These are phyloP conservation scores for Triticum timopheevii DNA, from an alignment of 176 grass and related monocot species.

Conservation along the genomic window DNA sequence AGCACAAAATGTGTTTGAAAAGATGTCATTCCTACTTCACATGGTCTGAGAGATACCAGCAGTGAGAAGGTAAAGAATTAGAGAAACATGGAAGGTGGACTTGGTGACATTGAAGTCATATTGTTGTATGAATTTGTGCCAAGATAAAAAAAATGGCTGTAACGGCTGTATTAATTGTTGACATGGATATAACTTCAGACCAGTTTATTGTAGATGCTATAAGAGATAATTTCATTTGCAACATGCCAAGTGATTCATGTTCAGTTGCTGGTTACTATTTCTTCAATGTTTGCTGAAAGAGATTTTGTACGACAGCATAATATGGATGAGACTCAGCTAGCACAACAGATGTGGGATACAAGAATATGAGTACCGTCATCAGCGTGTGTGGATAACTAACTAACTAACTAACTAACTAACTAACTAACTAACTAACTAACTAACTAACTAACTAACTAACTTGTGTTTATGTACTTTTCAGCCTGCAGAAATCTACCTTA, in stretches of 20 bases:
- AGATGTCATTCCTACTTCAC: background rate
- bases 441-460: background rate
- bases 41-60: background rate
- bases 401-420: background rate
- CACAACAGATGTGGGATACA: conserved; percentile 81
- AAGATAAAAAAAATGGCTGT: background rate
- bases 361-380: background rate
- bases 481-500: conserved; percentile 12
- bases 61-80: background rate
- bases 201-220: background rate
- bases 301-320: conserved; percentile 58
- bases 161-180: background rate
- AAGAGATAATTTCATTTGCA: conserved; percentile 2
- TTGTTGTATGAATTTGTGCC: background rate
- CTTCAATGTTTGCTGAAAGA: conserved; percentile 59
- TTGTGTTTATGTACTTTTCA: background rate
- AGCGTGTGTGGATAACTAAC: background rate
- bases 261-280: conserved; percentile 16
- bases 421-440: background rate
- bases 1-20: background rate
- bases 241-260: background rate
- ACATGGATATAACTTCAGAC: background rate
- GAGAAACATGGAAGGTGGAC: background rate
- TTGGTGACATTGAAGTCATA: background rate
- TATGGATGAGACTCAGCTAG: conserved; percentile 49